phyloP scores from a whole-genome alignment of 2,329 filamentous ascomycete species.

The Fusarium nematophilum region DNA sequence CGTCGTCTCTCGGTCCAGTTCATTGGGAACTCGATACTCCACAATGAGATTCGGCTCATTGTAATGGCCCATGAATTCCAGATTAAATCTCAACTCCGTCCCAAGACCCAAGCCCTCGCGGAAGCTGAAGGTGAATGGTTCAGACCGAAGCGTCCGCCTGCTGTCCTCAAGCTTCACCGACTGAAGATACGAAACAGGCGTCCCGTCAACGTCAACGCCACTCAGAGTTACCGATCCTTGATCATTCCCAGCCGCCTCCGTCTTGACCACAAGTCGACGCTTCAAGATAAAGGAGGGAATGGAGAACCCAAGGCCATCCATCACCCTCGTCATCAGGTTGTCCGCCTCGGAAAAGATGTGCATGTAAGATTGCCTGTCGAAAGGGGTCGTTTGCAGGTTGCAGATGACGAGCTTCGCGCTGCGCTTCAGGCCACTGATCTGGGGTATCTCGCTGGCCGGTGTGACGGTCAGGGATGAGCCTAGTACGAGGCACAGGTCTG shows the following conservation, averaged over 20 bases:
- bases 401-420: conserved; percentile 55
- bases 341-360: conserved; percentile 53
- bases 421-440: conserved; percentile 46
- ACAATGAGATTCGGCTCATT: conserved; percentile 53
- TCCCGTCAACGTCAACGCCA: conserved; percentile 56
- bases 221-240: conserved; percentile 43
- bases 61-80: conserved; percentile 62
- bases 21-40: not conserved
- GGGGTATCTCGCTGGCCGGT: conserved; percentile 56
- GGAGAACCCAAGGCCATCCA: conserved; percentile 51
- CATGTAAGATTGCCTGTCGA: conserved; percentile 49
- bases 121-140: conserved; percentile 54
- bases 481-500: conserved; percentile 59
- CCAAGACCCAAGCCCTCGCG: conserved; percentile 42
- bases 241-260: conserved; percentile 36
- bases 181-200: conserved; percentile 53
- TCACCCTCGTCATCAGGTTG: conserved; percentile 53
- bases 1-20: not conserved
- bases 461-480: conserved; percentile 58
- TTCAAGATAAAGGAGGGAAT: conserved; percentile 54
- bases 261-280: conserved; percentile 47
- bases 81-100: conserved; percentile 48
- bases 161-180: conserved; percentile 54
- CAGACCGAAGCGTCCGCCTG: conserved; percentile 47
- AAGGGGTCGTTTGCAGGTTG: conserved; percentile 58